phyloP scores from a whole-genome alignment of 495 filamentous ascomycete genomes.

The Podospora sp. region DNA sequence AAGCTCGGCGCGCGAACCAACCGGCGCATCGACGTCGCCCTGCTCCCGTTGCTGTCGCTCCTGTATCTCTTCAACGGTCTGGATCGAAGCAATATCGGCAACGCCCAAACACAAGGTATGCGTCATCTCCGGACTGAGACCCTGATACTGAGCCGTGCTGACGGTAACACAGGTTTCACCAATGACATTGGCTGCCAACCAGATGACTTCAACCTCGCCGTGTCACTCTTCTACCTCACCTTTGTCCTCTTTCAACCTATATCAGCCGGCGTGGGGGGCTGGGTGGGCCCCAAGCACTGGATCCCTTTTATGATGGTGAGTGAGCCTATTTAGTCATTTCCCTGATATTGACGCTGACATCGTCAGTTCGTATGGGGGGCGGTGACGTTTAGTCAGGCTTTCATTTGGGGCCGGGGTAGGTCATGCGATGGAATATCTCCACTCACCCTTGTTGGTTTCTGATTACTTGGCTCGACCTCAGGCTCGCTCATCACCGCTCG shows the following conservation, averaged over 20 bases:
- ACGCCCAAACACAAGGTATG: conserved; percentile 43
- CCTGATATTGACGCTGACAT: background rate
- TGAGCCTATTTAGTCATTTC: background rate
- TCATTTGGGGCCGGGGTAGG: conserved; percentile 41
- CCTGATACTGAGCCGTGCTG: background rate
- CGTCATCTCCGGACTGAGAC: background rate
- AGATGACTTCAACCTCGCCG: conserved; percentile 56
- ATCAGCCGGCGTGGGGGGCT: conserved; percentile 56
- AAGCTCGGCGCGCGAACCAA: conserved; percentile 24
- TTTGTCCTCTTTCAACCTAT: conserved; percentile 61
- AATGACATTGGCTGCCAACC: conserved; percentile 34
- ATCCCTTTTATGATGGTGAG: conserved; percentile 57
- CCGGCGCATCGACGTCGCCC: conserved; percentile 38
- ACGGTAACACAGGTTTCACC: conserved; percentile 31
- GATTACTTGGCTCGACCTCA: background rate
- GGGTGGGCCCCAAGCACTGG: conserved; percentile 54
- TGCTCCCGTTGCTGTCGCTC: conserved; percentile 41
- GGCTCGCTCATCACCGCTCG: conserved; percentile 25
- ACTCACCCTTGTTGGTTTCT: conserved; percentile 26
- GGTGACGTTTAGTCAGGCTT: conserved; percentile 50
- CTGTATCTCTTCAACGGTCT: conserved; percentile 47
- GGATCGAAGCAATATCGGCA: conserved; percentile 50
- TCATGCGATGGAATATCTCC: conserved; percentile 11
- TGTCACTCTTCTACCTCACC: conserved; percentile 58
- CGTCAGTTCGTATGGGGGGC: conserved; percentile 52